Conservation (phyloP, 441 rosid species). For the Omphalea diandra region DNA sequence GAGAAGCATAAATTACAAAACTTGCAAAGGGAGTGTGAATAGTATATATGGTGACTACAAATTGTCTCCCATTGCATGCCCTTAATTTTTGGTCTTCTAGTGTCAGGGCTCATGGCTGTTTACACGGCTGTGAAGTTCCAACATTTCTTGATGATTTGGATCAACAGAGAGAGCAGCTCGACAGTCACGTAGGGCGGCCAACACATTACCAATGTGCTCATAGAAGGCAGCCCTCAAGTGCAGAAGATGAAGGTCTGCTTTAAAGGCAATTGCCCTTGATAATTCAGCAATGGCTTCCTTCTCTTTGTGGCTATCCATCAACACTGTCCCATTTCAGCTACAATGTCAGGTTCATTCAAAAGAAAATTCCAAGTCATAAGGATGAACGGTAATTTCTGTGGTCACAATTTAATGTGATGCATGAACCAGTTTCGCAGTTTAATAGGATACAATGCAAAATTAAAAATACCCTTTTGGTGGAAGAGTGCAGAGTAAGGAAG, state of each 20-base stretch:
- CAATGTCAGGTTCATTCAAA: neutral
- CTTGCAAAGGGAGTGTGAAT: neutral
- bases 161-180: conserved; percentile 96
- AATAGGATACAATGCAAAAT: neutral
- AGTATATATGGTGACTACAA: conserved; percentile 25
- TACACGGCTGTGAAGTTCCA: conserved; percentile 86
- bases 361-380: neutral
- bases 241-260: conserved; percentile 91
- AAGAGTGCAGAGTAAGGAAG: neutral
- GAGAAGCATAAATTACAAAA: too few species aligned
- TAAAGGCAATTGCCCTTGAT: conserved; percentile 83
- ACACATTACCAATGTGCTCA: conserved; percentile 74
- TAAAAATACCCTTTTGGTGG: neutral
- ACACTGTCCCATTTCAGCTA: conserved; percentile 46
- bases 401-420: neutral
- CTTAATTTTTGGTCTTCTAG: neutral
- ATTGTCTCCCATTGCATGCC: neutral
- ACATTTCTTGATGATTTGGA: conserved; percentile 89
- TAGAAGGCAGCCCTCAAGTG: conserved; percentile 94
- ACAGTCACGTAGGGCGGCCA: conserved; percentile 78
- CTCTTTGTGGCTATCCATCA: conserved; percentile 89
- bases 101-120: conserved; percentile 86
- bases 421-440: neutral
- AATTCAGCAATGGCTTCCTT: conserved; percentile 89
- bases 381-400: neutral